Evolutionary conservation across 495 filamentous ascomycete genomes (phyloP).

Genomic region (Clavariopsis aquatica): DNA sequence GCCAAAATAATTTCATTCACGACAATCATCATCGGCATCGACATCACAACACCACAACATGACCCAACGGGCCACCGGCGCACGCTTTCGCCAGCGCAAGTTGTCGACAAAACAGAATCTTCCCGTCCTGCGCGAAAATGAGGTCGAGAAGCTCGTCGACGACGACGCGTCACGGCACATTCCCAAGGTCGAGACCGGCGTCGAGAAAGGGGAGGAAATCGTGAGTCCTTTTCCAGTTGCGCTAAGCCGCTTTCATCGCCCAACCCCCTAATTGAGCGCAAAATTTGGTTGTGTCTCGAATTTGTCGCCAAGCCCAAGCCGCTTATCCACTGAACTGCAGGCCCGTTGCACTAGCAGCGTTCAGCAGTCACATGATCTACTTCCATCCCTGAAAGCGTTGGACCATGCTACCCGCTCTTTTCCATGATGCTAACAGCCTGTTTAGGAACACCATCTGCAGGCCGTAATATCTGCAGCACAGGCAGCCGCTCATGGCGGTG

Average conservation of each 20-base stretch:
- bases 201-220: slow-evolving; percentile 95
- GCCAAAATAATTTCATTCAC: not conserved
- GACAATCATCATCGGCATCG: slow-evolving; percentile 2
- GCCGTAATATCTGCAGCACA: slow-evolving; percentile 76
- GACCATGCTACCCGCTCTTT: not conserved
- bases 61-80: slow-evolving; percentile 38
- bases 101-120: slow-evolving; percentile 84
- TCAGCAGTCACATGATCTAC: not conserved
- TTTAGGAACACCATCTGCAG: slow-evolving; percentile 97
- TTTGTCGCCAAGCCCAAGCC: not conserved
- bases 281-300: not conserved
- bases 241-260: slow-evolving; percentile 44
- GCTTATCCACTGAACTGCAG: not conserved
- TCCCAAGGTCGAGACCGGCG: slow-evolving; percentile 90
- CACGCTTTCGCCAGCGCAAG: slow-evolving; percentile 74
- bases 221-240: slow-evolving; percentile 61
- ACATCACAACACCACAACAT: slow-evolving; percentile 16
- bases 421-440: slow-evolving; percentile 11
- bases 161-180: slow-evolving; percentile 66
- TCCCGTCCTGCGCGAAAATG: slow-evolving; percentile 80
- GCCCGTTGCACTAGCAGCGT: not conserved
- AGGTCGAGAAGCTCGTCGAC: slow-evolving; percentile 72
- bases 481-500: slow-evolving; percentile 61
- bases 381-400: not conserved
- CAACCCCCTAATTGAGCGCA: not conserved